Evolutionary conservation across 768 basidiomycete species (phyloP), one percentile per base, ranked within the genome.

Genomic region (Royoungia palumana): DNA sequence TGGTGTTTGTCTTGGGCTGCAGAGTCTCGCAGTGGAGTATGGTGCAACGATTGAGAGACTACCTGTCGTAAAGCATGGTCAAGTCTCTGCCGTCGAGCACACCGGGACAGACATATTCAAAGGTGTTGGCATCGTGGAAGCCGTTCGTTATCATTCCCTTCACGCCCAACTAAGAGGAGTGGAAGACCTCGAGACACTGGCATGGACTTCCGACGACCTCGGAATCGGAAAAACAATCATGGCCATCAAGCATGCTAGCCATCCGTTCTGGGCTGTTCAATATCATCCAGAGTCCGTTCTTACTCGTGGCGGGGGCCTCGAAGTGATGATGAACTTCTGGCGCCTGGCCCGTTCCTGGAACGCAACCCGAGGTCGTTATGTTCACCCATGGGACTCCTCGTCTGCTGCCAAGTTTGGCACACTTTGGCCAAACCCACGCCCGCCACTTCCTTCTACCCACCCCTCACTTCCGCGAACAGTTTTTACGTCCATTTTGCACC

Each of bases 261-360:
- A 74, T 51, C 89, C 90, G 5, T 88, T 89, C 59, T 92, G 87
- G 85, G 89, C 86, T 4, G 90, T 93, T 20, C 90, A 93, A 60
- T 93, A 92, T 63, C 90, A 93, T 62, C 90, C 90, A 6, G 90
- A 92, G 62, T 92, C 89, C 5, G 79, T 87, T 4, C 76, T 85
- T 56, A 92, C 89, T 2, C 70, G 73, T 36, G 79, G 76, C 3
- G 86, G 85, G 6, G 89, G 89, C 1, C 58, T 76, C n/a, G 76
- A 83, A 47, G 79, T 89, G 14, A 54, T 91, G 47, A 65, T 65
- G 19, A 92, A 89, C 64, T 91, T 91, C 61, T 91, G 87, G 87
- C 65, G 66, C 20, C 71, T 89, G 17, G 82, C 87, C 17, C 72
- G 75, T 43, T 64, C 66, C 8, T 91, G 88, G 87, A 70, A 74